Base-by-base conservation (phyloP, 768 basidiomycete species). In the Infundibulicybe gibba region DNA sequence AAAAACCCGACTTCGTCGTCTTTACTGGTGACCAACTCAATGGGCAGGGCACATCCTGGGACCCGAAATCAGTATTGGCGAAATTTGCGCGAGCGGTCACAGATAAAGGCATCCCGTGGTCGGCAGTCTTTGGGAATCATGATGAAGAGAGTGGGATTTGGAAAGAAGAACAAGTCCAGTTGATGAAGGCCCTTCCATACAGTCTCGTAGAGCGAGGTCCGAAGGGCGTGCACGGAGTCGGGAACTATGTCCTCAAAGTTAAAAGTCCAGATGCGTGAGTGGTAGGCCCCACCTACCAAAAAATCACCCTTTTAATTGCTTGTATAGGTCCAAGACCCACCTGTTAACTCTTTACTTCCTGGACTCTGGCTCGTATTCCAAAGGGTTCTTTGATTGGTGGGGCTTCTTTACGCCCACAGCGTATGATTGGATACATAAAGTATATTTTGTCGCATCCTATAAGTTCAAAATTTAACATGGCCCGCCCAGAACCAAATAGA, bases 11-110 rank as follows among this genome's bases (percentile, higher is more conserved):
- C 60, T 63, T 99, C 10, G 87, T 97, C 41, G 85, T 99, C 6
- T 94, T 98, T 57, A 83, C 80, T 0, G 95, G 95, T 0, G 95
- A 98, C 64, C 92, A 94, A 63, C 75, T 97, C 19, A 97, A 95
- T 54, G 94, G 94, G 0, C 94, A 97, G 63, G 78, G 79, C 8
- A 88, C 90, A 0, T 81, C 87, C 0, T 98, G 94, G 89, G 93
- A 97, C 51, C 74, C 90, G 1, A 82, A 84, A 56, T 88, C 87
- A 3, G 87, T 95, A 3, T 68, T 97, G 6, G 86, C 94, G 12
- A 97, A 97, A 65, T 94, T 94, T 57, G 83, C 91, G 0, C 72
- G 71, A 25, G 80, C 83, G 0, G 90, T 89, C 5, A 86, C 85
- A 12, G 80, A 84, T 11, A 77, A 83, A 40, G 65, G 75, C 16